Conservation (phyloP, 306 rosid genomes). For the Boehmeria nivea region DNA sequence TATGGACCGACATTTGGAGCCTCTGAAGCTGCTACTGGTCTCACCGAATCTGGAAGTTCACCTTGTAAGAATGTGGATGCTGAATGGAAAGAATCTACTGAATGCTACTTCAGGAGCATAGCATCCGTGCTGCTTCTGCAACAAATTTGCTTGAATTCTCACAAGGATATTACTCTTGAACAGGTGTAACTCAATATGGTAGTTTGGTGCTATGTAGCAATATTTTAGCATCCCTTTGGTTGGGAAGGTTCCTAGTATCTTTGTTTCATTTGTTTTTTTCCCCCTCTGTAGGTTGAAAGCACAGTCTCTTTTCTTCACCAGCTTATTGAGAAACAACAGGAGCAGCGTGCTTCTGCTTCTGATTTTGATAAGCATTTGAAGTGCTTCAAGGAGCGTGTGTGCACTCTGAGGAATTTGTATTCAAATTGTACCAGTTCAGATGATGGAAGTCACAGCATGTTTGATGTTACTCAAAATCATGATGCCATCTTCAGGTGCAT, state of each 20-base stretch:
- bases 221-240: conserved; percentile 1
- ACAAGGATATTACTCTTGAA: conserved; percentile 56
- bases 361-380: conserved; percentile 56
- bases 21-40: conserved; percentile 25
- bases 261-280: conserved; percentile 7
- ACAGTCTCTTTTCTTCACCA: conserved; percentile 63
- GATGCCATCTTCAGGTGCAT: conserved; percentile 49
- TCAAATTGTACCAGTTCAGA: conserved; percentile 32
- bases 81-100: conserved; percentile 62
- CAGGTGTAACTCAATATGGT: conserved; percentile 39
- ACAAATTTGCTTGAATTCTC: conserved; percentile 59
- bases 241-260: not conserved
- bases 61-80: conserved; percentile 22
- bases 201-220: not conserved
- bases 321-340: conserved; percentile 61
- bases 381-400: conserved; percentile 43
- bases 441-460: conserved; percentile 20
- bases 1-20: conserved; percentile 32
- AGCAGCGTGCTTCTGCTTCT: conserved; percentile 55
- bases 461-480: conserved; percentile 44
- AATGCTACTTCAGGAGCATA: conserved; percentile 65
- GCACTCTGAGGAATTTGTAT: conserved; percentile 50
- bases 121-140: conserved; percentile 58
- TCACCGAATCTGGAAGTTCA: conserved; percentile 13
- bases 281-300: conserved; percentile 50